A percentile compares a stretch with the other conserved stretches of the same genome.
These are phyloP conservation scores for Phytophthora sojae DNA, from an alignment of 352 stramenopile species.

Conservation along the genomic window DNA sequence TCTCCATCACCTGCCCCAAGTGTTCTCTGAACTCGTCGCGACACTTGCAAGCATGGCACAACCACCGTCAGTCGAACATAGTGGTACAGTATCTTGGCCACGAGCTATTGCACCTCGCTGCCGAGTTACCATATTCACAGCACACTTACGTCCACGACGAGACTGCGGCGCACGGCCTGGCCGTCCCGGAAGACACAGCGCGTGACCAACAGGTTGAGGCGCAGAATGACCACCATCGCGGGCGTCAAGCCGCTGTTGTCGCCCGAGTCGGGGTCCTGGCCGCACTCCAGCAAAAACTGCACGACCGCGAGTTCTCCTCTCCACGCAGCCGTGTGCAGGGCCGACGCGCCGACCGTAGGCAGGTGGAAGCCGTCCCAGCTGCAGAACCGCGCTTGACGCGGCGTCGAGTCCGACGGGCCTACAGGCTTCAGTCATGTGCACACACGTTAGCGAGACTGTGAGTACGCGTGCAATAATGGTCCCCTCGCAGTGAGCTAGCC, in stretches of 20 bases:
- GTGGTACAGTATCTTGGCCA: background rate
- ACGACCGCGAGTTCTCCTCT: slow-evolving; percentile 12
- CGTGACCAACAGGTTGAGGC: slow-evolving; percentile 24
- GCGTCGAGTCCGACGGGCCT: slow-evolving; percentile 2
- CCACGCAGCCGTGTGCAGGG: slow-evolving; percentile 30
- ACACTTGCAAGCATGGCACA: slow-evolving; percentile 19
- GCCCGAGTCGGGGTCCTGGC: slow-evolving; percentile 19
- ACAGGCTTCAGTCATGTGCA: background rate
- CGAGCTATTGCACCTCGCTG: background rate
- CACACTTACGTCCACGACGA: slow-evolving; percentile 26
- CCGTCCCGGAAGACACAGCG: slow-evolving; percentile 32
- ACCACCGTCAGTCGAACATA: background rate
- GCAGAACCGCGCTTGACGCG: slow-evolving; percentile 6
- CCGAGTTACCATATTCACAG: background rate
- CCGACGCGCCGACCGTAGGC: slow-evolving; percentile 19
- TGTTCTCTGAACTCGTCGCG: slow-evolving; percentile 14
- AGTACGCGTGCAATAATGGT: background rate
- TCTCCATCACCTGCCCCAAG: slow-evolving; percentile 10
- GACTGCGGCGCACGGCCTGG: slow-evolving; percentile 20
- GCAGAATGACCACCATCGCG: slow-evolving; percentile 32
- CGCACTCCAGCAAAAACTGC: slow-evolving; percentile 26
- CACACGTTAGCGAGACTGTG: background rate
- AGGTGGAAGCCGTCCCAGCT: slow-evolving; percentile 30
- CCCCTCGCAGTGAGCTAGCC: background rate
- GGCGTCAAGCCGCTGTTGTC: slow-evolving; percentile 27